Percentiles rank a stretch among this genome's conserved stretches.
Conservation (phyloP, 257 asterid genomes). For the Solanum neorickii region DNA sequence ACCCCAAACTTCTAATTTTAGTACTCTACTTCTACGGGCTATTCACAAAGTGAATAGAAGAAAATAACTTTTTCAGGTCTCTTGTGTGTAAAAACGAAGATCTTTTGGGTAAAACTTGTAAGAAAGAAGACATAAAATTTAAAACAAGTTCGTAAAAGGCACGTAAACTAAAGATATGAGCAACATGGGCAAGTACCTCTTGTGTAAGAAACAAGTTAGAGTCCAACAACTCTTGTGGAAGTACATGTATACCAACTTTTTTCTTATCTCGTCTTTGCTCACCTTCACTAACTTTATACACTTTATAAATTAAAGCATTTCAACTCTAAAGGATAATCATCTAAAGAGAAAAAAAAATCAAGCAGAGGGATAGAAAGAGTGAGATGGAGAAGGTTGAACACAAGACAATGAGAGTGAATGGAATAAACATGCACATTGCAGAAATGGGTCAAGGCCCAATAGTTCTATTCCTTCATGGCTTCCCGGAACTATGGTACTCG, state of each 20-base stretch:
- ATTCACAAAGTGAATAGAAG: background rate
- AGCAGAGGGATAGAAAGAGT: background rate
- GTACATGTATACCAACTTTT: background rate
- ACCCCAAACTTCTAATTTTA: no score
- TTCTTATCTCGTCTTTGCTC: background rate
- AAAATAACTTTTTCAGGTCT: background rate
- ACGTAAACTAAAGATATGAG: background rate
- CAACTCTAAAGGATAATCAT: background rate
- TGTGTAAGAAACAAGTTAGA: background rate
- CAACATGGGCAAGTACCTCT: background rate
- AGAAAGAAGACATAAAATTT: background rate
- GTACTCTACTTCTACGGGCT: background rate
- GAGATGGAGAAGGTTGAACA: conserved; percentile 24
- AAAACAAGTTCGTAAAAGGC: background rate
- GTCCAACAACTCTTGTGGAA: background rate
- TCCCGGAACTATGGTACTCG: conserved; percentile 86
- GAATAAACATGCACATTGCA: conserved; percentile 61
- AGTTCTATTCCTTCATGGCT: conserved; percentile 74
- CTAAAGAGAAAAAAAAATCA: background rate
- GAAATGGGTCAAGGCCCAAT: conserved; percentile 65
- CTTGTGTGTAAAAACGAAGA: background rate
- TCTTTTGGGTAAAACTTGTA: background rate
- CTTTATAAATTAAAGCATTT: background rate
- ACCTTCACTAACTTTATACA: background rate
- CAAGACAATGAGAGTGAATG: conserved; percentile 32